A percentile compares a stretch with the other conserved stretches of the same genome.
These are phyloP conservation scores for Fusarium buharicum DNA, from an alignment of 2,329 filamentous ascomycete genomes.

Conservation along the genomic window DNA sequence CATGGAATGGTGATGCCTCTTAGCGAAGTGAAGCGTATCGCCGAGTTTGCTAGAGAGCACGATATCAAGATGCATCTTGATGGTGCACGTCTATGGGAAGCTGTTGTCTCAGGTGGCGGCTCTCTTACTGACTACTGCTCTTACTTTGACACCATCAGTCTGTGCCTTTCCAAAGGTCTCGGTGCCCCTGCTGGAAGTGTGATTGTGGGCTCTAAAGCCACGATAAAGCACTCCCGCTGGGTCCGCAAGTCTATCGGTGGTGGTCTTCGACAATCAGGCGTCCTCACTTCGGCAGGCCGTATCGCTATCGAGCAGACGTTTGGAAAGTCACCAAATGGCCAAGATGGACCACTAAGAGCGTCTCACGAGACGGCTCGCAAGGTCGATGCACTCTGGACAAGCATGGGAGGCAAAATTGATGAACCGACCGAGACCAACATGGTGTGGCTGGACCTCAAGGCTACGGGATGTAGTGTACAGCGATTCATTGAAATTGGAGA, in stretches of 20 bases:
- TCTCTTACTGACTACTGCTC: conserved; percentile 73
- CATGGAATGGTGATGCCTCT: conserved; percentile 83
- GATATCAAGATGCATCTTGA: conserved; percentile 79
- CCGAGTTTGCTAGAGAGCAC: conserved; percentile 72
- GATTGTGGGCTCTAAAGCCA: conserved; percentile 63
- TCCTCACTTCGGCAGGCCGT: conserved; percentile 76
- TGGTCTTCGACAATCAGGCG: conserved; percentile 76
- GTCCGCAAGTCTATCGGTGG: conserved; percentile 78
- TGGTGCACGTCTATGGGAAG: conserved; percentile 85
- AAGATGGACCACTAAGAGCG: conserved; percentile 66
- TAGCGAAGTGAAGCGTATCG: conserved; percentile 74
- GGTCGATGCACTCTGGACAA: conserved; percentile 76
- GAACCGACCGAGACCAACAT: conserved; percentile 89
- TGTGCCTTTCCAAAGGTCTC: conserved; percentile 86
- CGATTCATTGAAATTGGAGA: conserved; percentile 54
- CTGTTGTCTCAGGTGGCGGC: conserved; percentile 75
- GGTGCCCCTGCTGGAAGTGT: conserved; percentile 84
- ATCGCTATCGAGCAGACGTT: conserved; percentile 70
- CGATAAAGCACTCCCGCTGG: conserved; percentile 55
- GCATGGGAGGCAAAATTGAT: conserved; percentile 73
- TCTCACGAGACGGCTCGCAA: conserved; percentile 72
- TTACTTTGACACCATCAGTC: conserved; percentile 77
- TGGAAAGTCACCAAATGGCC: conserved; percentile 50
- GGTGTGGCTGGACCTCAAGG: conserved; percentile 82
- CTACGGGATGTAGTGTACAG: conserved; percentile 58